Conservation (phyloP, 1,139 yeast species). For the Scheffersomyces illinoinensis region DNA sequence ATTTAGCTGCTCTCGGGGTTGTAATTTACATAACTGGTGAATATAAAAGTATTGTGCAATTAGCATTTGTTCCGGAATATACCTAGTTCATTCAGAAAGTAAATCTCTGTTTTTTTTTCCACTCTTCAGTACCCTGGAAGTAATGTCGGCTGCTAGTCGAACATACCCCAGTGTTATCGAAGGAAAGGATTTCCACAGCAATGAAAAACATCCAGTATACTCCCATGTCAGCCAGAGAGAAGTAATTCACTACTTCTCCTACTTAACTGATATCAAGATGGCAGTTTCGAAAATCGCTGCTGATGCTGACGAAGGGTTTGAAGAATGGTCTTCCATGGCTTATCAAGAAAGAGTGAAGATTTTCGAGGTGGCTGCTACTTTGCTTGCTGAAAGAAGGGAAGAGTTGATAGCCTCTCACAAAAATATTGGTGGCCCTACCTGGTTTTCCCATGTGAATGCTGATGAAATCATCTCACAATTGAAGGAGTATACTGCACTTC, state of each 20-base stretch:
- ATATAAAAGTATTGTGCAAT: too few relatives aligned
- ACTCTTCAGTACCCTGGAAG: background rate
- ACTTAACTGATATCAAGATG: constrained; percentile 7
- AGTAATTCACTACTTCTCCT: constrained; percentile 13
- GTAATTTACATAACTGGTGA: too few relatives aligned
- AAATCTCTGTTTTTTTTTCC: too few relatives aligned
- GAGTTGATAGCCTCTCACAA: constrained; percentile 25
- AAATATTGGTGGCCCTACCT: constrained; percentile 38
- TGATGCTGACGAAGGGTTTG: constrained; percentile 26
- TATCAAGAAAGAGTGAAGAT: constrained; percentile 18
- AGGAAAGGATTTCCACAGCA: constrained; percentile 17
- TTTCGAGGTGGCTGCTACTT: constrained; percentile 17
- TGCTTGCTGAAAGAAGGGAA: constrained; percentile 14
- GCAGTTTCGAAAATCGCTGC: constrained; percentile 15
- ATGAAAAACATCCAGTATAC: constrained; percentile 12
- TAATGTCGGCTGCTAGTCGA: background rate
- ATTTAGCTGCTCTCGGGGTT: too few relatives aligned
- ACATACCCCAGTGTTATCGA: constrained; percentile 19
- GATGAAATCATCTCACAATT: constrained; percentile 22
- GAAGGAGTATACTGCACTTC: constrained; percentile 21
- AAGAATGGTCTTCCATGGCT: constrained; percentile 23
- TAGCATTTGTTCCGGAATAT: too few relatives aligned
- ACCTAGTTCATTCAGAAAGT: too few relatives aligned
- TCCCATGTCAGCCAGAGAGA: constrained; percentile 9
- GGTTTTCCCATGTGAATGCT: constrained; percentile 41